Evolutionary conservation across 179 eudicot species (phyloP), one percentile per base, ranked within the genome.

Genomic region (Beta macrorhiza): DNA sequence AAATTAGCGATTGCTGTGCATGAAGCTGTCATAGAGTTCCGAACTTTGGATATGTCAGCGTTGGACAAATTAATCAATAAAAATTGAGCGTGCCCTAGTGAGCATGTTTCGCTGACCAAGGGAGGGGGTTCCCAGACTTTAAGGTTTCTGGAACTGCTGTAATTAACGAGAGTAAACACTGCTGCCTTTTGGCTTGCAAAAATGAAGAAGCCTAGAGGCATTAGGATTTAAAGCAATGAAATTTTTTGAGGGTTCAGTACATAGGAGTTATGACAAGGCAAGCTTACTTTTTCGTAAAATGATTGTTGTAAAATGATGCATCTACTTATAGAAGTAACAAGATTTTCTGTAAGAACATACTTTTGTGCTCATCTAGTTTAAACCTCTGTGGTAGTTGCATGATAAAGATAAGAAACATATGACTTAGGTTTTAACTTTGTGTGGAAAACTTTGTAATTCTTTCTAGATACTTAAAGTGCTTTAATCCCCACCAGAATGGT

Each of bases 31-130:
- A 87, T 72, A 14, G 97, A 88, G 83, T 96, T 92, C 77, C 84
- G 79, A 25, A 98, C 97, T 75, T 86, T 96, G 82, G 98, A 94
- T 85, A 87, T 84, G 12, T 92, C 99, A 61, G 88, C 97, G 7
- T 82, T 96, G 81, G 80, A 77, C 79, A 94, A 90, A 72, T 90
- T 91, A 78, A 87, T 91, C 79, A 77, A 77, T 44, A 82, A 12
- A 55, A 84, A 80, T 49, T 81, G 82, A 86, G 69, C 44, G 25
- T 37, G 72, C 53, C 72, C 19, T 32, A 19, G 25, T 25, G 29
- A 29, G 32, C 42, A 16, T 75, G 20, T 68, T 75, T 22, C 52
- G 37, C 16, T 77, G 52, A 42, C 37, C 57, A 55, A 44, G 56
- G 25, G 44, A 32, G 59, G 37, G 13, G 25, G 45, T 44, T 44